Percentiles rank a stretch among this genome's conserved stretches.
These are phyloP conservation scores for Saccharum spontaneum DNA, from an alignment of 176 grass and related monocot genomes.

Conservation along the genomic window DNA sequence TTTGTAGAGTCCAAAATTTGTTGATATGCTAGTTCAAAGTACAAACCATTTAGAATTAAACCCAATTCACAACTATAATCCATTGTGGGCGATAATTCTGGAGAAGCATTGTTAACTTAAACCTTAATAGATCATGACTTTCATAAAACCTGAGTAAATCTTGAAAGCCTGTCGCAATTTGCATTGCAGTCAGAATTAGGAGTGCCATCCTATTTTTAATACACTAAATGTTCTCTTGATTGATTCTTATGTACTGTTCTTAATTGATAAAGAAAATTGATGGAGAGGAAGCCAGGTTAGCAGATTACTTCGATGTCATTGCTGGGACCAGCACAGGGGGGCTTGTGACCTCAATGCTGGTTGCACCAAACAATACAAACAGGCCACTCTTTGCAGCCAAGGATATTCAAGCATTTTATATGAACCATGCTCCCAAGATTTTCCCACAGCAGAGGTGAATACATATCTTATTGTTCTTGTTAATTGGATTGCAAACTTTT, in stretches of 20 bases:
- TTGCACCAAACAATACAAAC: conserved; percentile 53
- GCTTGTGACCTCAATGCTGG: conserved; percentile 72
- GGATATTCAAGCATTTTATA: conserved; percentile 80
- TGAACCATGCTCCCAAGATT: conserved; percentile 62
- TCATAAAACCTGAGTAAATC: conserved; percentile 17
- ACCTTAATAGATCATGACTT: too few species aligned
- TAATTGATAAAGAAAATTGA: conserved; percentile 75
- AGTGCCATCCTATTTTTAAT: not conserved
- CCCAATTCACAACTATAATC: not conserved
- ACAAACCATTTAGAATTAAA: not conserved
- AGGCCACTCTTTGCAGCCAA: conserved; percentile 78
- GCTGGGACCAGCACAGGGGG: conserved; percentile 89
- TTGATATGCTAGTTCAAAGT: conserved; percentile 27
- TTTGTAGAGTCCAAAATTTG: not conserved
- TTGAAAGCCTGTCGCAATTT: not conserved
- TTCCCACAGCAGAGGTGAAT: conserved; percentile 71
- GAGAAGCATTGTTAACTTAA: conserved; percentile 15
- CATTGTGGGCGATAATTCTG: too few species aligned
- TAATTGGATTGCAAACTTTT: conserved; percentile 19
- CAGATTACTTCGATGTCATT: conserved; percentile 85
- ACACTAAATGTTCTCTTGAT: not conserved
- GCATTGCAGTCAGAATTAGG: conserved; percentile 12
- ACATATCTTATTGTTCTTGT: conserved; percentile 6
- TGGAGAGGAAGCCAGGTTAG: conserved; percentile 75
- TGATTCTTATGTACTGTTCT: not conserved